A percentile compares a stretch with the other conserved stretches of the same genome.
These are phyloP conservation scores for Curvularia lunata DNA, from an alignment of 2,329 filamentous ascomycete genomes.

Conservation along the genomic window DNA sequence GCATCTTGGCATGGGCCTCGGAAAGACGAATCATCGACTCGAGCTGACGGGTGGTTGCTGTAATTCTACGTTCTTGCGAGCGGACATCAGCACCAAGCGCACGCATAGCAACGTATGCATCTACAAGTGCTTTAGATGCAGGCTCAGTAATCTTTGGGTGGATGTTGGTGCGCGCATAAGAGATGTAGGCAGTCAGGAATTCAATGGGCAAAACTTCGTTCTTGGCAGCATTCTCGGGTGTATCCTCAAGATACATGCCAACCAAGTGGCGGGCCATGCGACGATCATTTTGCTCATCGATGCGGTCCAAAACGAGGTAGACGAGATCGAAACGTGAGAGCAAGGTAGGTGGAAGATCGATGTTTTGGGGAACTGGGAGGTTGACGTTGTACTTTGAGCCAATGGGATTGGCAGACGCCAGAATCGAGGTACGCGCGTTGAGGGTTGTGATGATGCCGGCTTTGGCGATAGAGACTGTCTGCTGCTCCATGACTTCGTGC, in stretches of 20 bases:
- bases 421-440: constrained; percentile 92
- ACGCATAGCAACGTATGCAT: constrained; percentile 92
- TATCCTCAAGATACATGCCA: constrained; percentile 96
- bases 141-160: constrained; percentile 81
- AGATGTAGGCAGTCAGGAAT: constrained; percentile 96
- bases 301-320: constrained; percentile 92
- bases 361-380: constrained; percentile 94
- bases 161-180: constrained; percentile 85
- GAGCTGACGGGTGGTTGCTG: constrained; percentile 92
- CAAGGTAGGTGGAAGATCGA: constrained; percentile 92
- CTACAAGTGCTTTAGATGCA: constrained; percentile 82
- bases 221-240: constrained; percentile 79
- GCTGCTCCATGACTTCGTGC: constrained; percentile 83
- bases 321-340: constrained; percentile 96
- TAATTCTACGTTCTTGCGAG: constrained; percentile 91
- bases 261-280: constrained; percentile 90
- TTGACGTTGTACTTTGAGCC: constrained; percentile 98
- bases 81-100: constrained; percentile 77
- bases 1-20: constrained; percentile 98
- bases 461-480: constrained; percentile 79
- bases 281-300: constrained; percentile 88
- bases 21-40: constrained; percentile 98
- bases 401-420: constrained; percentile 97
- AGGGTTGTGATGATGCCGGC: constrained; percentile 84
- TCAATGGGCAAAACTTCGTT: constrained; percentile 85